phyloP scores from a whole-genome alignment of 2,329 filamentous ascomycete genomes.

The Pseudocercospora cruenta region DNA sequence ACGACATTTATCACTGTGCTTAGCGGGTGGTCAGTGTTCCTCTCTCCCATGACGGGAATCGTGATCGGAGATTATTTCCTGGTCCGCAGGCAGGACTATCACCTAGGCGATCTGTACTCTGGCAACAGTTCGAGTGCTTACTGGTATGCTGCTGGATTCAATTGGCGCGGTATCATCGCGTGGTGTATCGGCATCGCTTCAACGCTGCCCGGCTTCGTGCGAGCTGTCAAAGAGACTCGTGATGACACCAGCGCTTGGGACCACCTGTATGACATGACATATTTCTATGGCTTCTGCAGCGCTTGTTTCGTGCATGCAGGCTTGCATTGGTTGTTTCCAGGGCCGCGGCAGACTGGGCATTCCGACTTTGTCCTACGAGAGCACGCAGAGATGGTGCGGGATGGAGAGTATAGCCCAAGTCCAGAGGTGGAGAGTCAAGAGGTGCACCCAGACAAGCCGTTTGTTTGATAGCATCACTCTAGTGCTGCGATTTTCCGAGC shows the following conservation, averaged over 20 bases:
- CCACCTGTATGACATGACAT: constrained; percentile 23
- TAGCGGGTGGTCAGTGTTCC: constrained; percentile 46
- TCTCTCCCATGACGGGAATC: constrained; percentile 45
- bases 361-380: constrained; percentile 22
- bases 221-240: constrained; percentile 15
- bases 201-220: constrained; percentile 24
- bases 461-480: not conserved
- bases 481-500: no score
- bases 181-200: constrained; percentile 25
- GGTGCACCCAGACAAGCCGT: not conserved
- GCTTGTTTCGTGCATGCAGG: constrained; percentile 14
- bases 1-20: constrained; percentile 48
- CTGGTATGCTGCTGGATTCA: constrained; percentile 27
- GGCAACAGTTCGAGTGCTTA: constrained; percentile 23
- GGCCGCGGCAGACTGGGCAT: constrained; percentile 15
- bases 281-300: constrained; percentile 25
- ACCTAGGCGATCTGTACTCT: constrained; percentile 28
- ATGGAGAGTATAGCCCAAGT: not conserved
- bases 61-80: constrained; percentile 49
- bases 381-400: constrained; percentile 15
- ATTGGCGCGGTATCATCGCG: constrained; percentile 27
- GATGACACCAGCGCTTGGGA: constrained; percentile 17
- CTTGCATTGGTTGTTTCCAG: constrained; percentile 18
- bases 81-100: constrained; percentile 29
- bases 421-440: constrained; percentile 4